Evolutionary conservation across 257 asterid genomes (phyloP), one percentile per base, ranked within the genome.

Genomic region (Solanum etuberosum): DNA sequence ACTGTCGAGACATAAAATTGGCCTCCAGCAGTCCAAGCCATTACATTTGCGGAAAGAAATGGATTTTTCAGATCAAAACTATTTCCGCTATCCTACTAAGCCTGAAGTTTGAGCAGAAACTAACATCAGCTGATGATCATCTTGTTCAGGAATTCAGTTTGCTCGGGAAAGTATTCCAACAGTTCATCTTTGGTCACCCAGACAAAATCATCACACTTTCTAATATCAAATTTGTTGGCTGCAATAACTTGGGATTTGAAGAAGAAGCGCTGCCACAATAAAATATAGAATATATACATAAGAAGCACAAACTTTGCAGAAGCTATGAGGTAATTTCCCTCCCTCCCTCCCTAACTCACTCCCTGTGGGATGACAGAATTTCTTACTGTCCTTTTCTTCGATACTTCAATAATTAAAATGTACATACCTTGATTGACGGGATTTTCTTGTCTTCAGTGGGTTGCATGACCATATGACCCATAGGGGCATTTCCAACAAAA

Each of bases 161-260:
- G 99, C 90, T 95, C 92, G 0, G 98, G 99, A 54, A 97, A 95
- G 91, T 92, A 92, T 91, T 96, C 98, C 94, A 97, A 67, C 23
- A 97, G 87, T 77, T 96, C 99, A 78, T 70, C 83, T 76, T 85
- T 97, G 1, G 98, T 95, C 86, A 91, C 98, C 99, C 99, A 97
- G 38, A 90, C 92, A 76, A 91, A 93, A 91, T 97, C 98, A 42
- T 96, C 94, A 65, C 98, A 95, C 83, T 86, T 90, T 21, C 83
- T 86, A 35, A 95, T 72, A 71, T 90, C 83, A 63, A 91, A 90
- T 91, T 94, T 94, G 94, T 90, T 90, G 88, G 94, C 76, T 9
- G 94, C 96, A 5, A 95, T 93, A 88, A 95, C 98, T 97, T 96
- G 99, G 83, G 98, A 96, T 90, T 97, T 97, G 73, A 97, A 97